A percentile compares a stretch with the other conserved stretches of the same genome.
phyloP scores from a whole-genome alignment of 176 grass and related monocot species.

The Zea luxurians region DNA sequence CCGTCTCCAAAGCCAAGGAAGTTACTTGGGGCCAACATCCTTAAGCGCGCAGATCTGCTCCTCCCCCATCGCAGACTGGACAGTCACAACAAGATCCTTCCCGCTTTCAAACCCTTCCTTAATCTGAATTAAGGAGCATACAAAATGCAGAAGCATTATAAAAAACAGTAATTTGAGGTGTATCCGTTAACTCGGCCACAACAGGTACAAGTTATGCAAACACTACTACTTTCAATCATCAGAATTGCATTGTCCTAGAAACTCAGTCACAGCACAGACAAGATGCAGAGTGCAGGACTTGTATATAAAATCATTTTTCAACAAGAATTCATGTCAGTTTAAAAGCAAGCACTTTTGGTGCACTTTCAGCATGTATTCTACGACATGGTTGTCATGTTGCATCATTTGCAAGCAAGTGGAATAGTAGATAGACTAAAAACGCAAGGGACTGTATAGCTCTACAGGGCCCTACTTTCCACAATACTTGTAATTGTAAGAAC shows the following conservation, averaged over 20 bases:
- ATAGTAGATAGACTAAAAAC: background rate
- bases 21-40: slow-evolving; percentile 64
- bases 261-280: too few species aligned
- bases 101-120: slow-evolving; percentile 52
- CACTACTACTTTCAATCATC: too few species aligned
- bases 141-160: background rate
- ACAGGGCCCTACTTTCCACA: background rate
- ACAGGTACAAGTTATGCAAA: background rate
- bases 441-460: background rate
- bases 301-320: too few species aligned
- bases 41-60: slow-evolving; percentile 73
- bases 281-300: background rate
- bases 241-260: too few species aligned
- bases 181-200: background rate
- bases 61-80: slow-evolving; percentile 73
- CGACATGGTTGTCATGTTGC: too few species aligned
- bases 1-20: background rate
- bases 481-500: background rate
- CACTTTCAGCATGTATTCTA: background rate
- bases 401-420: background rate
- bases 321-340: background rate
- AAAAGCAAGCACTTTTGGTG: background rate
- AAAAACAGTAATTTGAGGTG: background rate
- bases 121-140: slow-evolving; percentile 41
- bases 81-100: slow-evolving; percentile 65